Conservation (phyloP, 2,329 filamentous ascomycete genomes). For the Paecilomyces niveus region DNA sequence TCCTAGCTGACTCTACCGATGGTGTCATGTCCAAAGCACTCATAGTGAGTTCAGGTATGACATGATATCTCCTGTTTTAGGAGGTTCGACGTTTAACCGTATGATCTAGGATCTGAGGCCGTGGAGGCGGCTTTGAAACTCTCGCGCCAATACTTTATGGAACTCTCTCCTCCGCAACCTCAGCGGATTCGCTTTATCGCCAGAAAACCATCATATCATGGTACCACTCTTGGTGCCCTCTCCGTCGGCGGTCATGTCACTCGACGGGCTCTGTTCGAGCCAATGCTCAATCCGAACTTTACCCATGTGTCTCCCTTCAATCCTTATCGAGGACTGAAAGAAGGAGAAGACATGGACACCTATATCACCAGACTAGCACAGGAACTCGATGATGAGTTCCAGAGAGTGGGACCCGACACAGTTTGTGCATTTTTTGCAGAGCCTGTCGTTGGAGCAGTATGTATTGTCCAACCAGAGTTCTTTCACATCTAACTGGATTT, state of each 20-base stretch:
- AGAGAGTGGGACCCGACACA: constrained; percentile 52
- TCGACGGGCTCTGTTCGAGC: constrained; percentile 54
- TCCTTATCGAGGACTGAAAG: constrained; percentile 48
- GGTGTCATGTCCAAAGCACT: constrained; percentile 48
- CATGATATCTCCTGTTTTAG: not conserved
- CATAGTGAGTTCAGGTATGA: constrained; percentile 49
- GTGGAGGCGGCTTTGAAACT: constrained; percentile 62
- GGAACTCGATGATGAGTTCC: constrained; percentile 61
- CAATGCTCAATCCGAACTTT: constrained; percentile 48
- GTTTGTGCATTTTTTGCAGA: constrained; percentile 67
- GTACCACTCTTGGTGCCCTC: constrained; percentile 60
- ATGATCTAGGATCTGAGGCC: constrained; percentile 52
- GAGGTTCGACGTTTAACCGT: not conserved
- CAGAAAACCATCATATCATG: constrained; percentile 60
- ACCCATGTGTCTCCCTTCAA: constrained; percentile 58
- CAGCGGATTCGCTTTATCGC: constrained; percentile 54
- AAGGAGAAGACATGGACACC: constrained; percentile 44
- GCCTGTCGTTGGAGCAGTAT: constrained; percentile 59
- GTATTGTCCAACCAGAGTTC: constrained; percentile 14
- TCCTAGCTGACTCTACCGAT: constrained; percentile 43
- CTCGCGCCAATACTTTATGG: constrained; percentile 56
- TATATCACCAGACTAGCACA: constrained; percentile 54
- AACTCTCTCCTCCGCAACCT: constrained; percentile 44
- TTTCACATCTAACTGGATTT: not conserved
- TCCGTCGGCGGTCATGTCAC: constrained; percentile 56